Evolutionary conservation across 192 early-diverging fungal species (phyloP), one percentile per base, ranked within the genome.

Genomic region (Coemansia sp.): DNA sequence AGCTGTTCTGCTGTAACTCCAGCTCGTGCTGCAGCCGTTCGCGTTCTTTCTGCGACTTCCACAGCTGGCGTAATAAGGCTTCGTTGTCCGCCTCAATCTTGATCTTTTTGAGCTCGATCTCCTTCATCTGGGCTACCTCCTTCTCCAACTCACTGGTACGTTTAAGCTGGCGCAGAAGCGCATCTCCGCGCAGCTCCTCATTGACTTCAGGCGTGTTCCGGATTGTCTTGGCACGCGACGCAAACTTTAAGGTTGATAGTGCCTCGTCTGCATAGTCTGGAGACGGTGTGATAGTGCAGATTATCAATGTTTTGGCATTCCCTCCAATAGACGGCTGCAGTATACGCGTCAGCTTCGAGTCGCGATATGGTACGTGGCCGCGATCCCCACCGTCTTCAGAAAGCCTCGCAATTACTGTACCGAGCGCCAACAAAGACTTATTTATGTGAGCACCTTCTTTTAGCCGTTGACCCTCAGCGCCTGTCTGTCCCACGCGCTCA

Each of bases 371-470:
- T 53, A 99, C 92, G 76, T 98, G 96, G 1, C 84, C 86, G n/a
- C 67, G 62, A 34, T 78, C 81, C 26, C 76, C 69, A 31, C 79
- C 79, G 44, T 84, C 83, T 25, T 83, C 83, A 2, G 96, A 94
- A 21, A 98, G 67, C 59, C 93, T 91, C 0, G 87, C 87, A 72
- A 98, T 98, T 49, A 98, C 96, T 0, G 90, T 95, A 49, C 93
- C 95, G 4, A 98, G 84, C 8, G 96, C 88, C 55, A 96, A 73
- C 24, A 98, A 78, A 12, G 88, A 89, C 60, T 92, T 93, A 82
- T 99, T 99, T 65, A 99, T 99, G 61, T 86, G 94, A 7, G 92
- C 89, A n/a, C 94, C 97, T 60, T 99, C 97, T 69, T 94, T 95
- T 23, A 94, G 84, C n/a, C 96, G 84, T 51, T 92, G 90, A 7